Evolutionary conservation across 2,329 filamentous ascomycete genomes (phyloP).

Genomic region (Botrytis medusae): DNA sequence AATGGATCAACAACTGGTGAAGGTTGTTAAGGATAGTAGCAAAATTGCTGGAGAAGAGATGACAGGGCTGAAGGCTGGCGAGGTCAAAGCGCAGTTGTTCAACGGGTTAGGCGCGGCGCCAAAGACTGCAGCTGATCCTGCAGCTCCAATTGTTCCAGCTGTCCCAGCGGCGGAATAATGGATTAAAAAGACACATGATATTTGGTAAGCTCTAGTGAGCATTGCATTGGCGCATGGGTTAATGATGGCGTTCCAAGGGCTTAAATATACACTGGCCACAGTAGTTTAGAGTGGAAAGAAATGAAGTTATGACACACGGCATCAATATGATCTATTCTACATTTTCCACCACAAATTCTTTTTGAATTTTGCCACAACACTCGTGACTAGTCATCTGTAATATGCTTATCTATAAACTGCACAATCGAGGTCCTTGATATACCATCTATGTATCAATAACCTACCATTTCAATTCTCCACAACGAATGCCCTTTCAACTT

Average conservation of each 20-base stretch:
- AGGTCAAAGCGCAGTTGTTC: constrained; percentile 53
- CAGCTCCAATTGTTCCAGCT: not conserved
- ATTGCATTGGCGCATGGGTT: constrained; percentile 19
- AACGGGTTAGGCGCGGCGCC: constrained; percentile 36
- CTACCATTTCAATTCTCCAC: not conserved
- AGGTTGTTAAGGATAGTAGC: constrained; percentile 55
- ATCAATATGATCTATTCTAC: constrained; percentile 1
- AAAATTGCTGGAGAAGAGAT: constrained; percentile 57
- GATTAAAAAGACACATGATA: not conserved
- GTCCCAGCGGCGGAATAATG: constrained; percentile 5
- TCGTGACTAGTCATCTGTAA: not conserved
- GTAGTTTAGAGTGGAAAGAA: constrained; percentile 17
- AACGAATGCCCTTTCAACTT: not conserved
- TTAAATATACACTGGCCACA: constrained; percentile 9
- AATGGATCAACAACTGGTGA: constrained; percentile 51
- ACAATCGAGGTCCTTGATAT: not conserved
- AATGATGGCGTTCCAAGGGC: constrained; percentile 18
- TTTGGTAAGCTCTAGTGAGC: constrained; percentile 11
- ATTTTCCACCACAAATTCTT: not conserved
- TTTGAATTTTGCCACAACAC: not conserved
- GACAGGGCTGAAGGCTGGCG: constrained; percentile 43
- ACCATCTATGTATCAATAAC: not conserved
- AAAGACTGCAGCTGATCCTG: constrained; percentile 10
- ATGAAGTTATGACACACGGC: constrained; percentile 20
- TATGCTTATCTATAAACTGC: not conserved